Evolutionary conservation across 2,329 filamentous ascomycete species (phyloP).

Genomic region (Arthroderma uncinatum): DNA sequence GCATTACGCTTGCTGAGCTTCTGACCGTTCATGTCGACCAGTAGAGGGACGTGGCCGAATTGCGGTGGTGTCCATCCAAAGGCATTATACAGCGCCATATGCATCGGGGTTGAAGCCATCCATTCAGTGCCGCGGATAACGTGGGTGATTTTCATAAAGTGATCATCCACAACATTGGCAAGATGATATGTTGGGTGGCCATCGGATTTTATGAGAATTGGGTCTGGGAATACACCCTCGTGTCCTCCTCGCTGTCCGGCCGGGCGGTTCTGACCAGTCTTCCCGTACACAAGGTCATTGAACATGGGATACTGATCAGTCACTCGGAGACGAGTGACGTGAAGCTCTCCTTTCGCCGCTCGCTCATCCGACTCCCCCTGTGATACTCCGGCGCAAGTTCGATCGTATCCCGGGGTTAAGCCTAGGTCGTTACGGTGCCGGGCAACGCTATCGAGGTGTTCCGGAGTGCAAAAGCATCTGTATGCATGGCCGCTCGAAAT

Average conservation of each 20-base stretch:
- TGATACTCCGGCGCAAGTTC: constrained; percentile 60
- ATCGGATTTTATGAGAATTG: constrained; percentile 82
- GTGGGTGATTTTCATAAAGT: constrained; percentile 89
- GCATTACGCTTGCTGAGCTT: constrained; percentile 82
- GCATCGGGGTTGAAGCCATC: constrained; percentile 84
- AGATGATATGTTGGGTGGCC: constrained; percentile 93
- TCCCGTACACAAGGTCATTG: constrained; percentile 69
- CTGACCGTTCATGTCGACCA: constrained; percentile 56
- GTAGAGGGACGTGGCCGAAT: constrained; percentile 72
- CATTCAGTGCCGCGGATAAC: constrained; percentile 90
- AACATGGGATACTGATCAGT: constrained; percentile 53
- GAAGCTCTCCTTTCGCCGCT: constrained; percentile 55
- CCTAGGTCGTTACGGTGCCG: constrained; percentile 50
- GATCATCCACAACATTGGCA: constrained; percentile 93
- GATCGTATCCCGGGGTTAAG: constrained; percentile 52
- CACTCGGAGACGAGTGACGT: constrained; percentile 66
- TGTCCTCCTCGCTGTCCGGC: constrained; percentile 30
- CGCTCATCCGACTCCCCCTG: constrained; percentile 58
- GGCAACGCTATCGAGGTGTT: constrained; percentile 58
- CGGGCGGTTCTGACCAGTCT: constrained; percentile 38
- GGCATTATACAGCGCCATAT: constrained; percentile 61
- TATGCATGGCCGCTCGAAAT: constrained; percentile 67
- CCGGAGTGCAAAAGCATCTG: constrained; percentile 77
- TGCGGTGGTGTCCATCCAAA: constrained; percentile 61
- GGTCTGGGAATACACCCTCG: constrained; percentile 56